Evolutionary conservation across 192 early-diverging fungal genomes (phyloP).

Genomic region (Linnemannia schmuckeri): DNA sequence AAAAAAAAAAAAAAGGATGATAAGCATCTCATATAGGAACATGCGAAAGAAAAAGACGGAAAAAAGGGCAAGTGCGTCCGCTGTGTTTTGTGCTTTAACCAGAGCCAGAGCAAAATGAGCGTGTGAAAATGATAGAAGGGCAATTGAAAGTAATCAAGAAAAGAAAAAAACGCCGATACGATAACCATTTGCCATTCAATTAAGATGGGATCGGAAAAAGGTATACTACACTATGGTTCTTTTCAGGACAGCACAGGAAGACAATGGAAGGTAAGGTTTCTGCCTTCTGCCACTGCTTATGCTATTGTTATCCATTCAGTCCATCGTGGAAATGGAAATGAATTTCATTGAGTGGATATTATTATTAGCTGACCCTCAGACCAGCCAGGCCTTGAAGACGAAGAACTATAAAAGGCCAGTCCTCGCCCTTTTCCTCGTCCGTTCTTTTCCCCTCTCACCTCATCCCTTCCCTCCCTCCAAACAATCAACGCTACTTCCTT

Average conservation of each 20-base stretch:
- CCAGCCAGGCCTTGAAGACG: neutral
- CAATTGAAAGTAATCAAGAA: neutral
- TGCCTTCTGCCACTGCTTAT: neutral
- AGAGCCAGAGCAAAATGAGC: slow-evolving; percentile 1
- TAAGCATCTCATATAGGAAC: neutral
- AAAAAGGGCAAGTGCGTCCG: neutral
- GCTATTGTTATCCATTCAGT: neutral
- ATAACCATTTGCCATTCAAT: neutral
- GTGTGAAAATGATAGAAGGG: neutral
- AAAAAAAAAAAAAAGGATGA: neutral
- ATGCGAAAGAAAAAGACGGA: neutral
- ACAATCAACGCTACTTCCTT: neutral
- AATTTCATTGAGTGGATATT: too few relatives aligned
- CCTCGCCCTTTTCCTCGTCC: slow-evolving; percentile 14
- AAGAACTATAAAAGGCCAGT: slow-evolving; percentile 12
- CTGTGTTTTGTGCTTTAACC: slow-evolving; percentile 3
- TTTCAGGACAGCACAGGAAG: neutral
- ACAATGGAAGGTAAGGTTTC: neutral
- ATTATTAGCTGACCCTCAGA: neutral
- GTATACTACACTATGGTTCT: neutral
- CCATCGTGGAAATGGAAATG: neutral
- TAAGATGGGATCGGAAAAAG: neutral
- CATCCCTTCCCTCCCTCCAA: neutral
- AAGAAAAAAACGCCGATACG: neutral
- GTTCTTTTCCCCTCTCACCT: slow-evolving; percentile 30